Conservation (phyloP, 768 basidiomycete species). For the Gyrodon lividus region DNA sequence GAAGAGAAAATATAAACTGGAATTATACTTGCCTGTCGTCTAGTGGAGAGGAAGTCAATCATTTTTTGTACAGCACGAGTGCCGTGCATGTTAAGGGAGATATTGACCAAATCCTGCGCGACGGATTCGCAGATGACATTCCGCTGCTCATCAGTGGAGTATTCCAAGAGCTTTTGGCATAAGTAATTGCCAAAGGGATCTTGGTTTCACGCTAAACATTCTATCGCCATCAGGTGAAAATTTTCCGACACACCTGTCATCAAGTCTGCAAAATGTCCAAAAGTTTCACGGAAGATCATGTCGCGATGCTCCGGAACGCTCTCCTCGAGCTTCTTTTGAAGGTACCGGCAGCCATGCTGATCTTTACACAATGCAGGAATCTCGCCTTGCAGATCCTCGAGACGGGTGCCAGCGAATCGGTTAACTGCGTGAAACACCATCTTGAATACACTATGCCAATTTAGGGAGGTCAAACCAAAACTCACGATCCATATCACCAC, state of each 20-base stretch:
- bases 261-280: conserved; percentile 94
- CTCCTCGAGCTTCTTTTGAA: conserved; percentile 99
- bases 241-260: conserved; percentile 75
- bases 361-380: conserved; percentile 95
- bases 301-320: conserved; percentile 94
- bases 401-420: conserved; percentile 91
- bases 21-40: conserved; percentile 74
- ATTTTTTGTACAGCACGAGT: conserved; percentile 99
- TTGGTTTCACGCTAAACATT: conserved; percentile 26
- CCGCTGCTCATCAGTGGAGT: conserved; percentile 95
- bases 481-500: conserved; percentile 89
- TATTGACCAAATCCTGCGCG: conserved; percentile 94
- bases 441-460: neutral
- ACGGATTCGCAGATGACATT: conserved; percentile 97
- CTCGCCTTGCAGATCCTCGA: conserved; percentile 95
- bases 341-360: conserved; percentile 96
- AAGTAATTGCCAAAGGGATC: conserved; percentile 99
- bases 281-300: conserved; percentile 99
- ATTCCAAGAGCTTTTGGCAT: conserved; percentile 96
- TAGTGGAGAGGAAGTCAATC: conserved; percentile 97
- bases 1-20: conserved; percentile 37
- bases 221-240: conserved; percentile 1
- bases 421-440: conserved; percentile 58
- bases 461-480: conserved; percentile 36
- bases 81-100: conserved; percentile 99